phyloP scores from a whole-genome alignment of 768 basidiomycete genomes.

The Boletus bicolor region DNA sequence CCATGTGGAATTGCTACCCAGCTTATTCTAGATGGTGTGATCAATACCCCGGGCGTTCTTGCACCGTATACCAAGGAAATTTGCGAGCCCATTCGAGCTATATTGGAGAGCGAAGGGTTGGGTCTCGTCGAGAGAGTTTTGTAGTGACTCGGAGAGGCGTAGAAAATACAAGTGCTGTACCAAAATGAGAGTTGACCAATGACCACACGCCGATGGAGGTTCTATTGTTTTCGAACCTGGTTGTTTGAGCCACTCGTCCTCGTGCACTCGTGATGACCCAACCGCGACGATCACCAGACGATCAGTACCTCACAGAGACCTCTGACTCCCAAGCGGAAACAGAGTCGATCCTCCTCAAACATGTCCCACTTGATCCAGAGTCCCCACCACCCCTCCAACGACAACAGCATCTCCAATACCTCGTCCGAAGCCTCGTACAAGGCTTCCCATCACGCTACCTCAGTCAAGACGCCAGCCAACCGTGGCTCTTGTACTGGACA shows the following conservation, averaged over 20 bases:
- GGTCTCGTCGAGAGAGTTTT: constrained; percentile 68
- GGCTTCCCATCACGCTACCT: constrained; percentile 78
- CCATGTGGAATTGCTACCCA: constrained; percentile 95
- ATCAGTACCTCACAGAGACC: constrained; percentile 62
- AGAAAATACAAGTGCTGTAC: neutral
- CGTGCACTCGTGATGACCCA: constrained; percentile 17
- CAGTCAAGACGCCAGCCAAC: constrained; percentile 89
- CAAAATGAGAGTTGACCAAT: neutral
- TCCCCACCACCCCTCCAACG: constrained; percentile 47
- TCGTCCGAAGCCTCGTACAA: constrained; percentile 68
- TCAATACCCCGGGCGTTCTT: constrained; percentile 75
- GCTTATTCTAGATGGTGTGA: constrained; percentile 82
- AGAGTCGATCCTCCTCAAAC: constrained; percentile 58
- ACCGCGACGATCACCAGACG: constrained; percentile 42
- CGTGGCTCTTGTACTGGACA: constrained; percentile 95
- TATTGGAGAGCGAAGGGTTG: constrained; percentile 71
- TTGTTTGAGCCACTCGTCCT: neutral
- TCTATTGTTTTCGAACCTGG: neutral
- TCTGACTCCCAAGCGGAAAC: constrained; percentile 62
- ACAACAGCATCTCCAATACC: constrained; percentile 70
- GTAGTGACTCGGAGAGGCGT: constrained; percentile 30
- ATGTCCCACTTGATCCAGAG: constrained; percentile 39
- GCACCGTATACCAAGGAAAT: constrained; percentile 87
- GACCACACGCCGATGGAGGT: neutral
- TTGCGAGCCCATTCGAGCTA: constrained; percentile 66